These are phyloP conservation scores for Fraxinus ornus DNA, from an alignment of 305 asterid genomes.

Conservation along the genomic window DNA sequence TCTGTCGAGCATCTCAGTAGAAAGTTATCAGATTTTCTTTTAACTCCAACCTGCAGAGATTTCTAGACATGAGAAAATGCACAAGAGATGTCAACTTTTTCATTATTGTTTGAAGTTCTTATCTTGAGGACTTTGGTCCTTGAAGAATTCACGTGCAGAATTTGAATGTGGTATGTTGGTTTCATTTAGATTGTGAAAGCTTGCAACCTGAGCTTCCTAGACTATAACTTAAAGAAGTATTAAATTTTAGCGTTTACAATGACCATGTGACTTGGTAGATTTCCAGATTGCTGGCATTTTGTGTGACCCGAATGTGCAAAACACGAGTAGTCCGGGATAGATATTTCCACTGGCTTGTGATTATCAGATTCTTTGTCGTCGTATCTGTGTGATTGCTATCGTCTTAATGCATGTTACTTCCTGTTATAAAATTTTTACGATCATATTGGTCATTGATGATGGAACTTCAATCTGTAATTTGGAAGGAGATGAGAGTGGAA, in stretches of 20 bases:
- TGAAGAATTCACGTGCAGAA: neutral
- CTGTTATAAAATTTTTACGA: neutral
- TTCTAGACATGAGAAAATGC: neutral
- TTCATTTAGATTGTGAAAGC: neutral
- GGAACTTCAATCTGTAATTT: constrained; percentile 1
- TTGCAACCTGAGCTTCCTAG: neutral
- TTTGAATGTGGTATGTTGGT: neutral
- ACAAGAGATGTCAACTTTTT: neutral
- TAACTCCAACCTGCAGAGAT: neutral
- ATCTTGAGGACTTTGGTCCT: neutral
- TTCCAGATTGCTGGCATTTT: neutral
- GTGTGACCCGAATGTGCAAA: neutral
- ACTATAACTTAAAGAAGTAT: neutral
- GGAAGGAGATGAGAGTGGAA: constrained; percentile 9
- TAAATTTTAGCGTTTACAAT: neutral
- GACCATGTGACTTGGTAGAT: neutral
- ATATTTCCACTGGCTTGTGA: constrained; percentile 9
- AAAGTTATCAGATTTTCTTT: neutral
- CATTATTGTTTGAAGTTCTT: neutral
- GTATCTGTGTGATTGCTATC: neutral
- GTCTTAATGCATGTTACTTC: neutral
- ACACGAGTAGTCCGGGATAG: neutral
- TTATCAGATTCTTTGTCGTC: constrained; percentile 6
- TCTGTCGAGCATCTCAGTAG: neutral
- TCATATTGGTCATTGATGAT: neutral